Conservation (phyloP, 768 basidiomycete species). For the Russula ochroleuca region DNA sequence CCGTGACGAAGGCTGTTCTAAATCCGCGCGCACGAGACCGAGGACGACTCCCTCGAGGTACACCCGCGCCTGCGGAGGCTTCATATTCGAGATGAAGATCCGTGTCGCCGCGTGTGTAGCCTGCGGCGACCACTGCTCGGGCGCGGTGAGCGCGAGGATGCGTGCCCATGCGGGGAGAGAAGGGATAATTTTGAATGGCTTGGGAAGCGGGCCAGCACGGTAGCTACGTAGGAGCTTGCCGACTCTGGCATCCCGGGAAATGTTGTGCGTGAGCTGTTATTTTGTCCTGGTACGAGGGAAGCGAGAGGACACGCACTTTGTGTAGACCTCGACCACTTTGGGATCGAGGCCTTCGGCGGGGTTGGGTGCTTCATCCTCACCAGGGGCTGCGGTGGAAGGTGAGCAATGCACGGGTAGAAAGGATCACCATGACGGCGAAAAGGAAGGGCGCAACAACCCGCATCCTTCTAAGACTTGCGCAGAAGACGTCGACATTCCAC, state of each 20-base stretch:
- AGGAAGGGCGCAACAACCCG: neutral
- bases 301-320: slow-evolving; percentile 55
- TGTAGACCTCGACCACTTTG: slow-evolving; percentile 87
- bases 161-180: slow-evolving; percentile 95
- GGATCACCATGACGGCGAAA: slow-evolving; percentile 1
- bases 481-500: neutral
- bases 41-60: slow-evolving; percentile 90
- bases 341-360: slow-evolving; percentile 88
- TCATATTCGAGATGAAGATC: slow-evolving; percentile 95
- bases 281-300: neutral
- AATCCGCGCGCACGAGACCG: slow-evolving; percentile 86
- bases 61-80: slow-evolving; percentile 88
- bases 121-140: slow-evolving; percentile 93
- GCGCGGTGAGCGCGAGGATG: slow-evolving; percentile 86
- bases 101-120: slow-evolving; percentile 91
- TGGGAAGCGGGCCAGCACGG: slow-evolving; percentile 91
- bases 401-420: slow-evolving; percentile 14
- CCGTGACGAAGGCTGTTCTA: slow-evolving; percentile 42
- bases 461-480: neutral
- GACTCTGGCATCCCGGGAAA: slow-evolving; percentile 48
- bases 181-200: slow-evolving; percentile 97
- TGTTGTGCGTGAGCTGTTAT: neutral
- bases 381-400: slow-evolving; percentile 41
- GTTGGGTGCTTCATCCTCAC: slow-evolving; percentile 51
- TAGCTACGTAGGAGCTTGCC: slow-evolving; percentile 82